phyloP scores from a whole-genome alignment of 1,139 yeast species.

The Geotrichum reessii region DNA sequence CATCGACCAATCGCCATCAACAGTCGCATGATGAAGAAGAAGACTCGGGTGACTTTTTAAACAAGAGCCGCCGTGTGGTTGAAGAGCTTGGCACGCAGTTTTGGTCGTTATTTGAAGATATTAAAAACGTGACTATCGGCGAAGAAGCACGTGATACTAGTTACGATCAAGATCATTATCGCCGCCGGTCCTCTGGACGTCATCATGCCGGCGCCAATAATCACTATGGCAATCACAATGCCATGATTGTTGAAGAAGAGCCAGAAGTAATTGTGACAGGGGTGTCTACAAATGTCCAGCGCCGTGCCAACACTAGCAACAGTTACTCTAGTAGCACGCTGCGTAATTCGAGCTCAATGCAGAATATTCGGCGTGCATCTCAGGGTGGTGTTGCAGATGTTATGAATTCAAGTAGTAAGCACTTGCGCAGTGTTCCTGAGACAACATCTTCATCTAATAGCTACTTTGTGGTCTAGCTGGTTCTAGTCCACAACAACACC shows the following conservation, averaged over 20 bases:
- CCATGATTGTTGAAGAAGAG: neutral
- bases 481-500: neutral
- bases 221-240: neutral
- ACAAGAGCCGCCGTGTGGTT: slow-evolving; percentile 34
- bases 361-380: neutral
- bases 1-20: neutral
- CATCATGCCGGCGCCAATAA: neutral
- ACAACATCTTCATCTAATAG: neutral
- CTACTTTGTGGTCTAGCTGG: neutral
- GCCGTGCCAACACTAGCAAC: neutral
- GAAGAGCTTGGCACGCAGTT: slow-evolving; percentile 35
- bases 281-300: neutral
- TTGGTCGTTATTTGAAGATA: slow-evolving; percentile 37
- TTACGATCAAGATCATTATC: neutral
- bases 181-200: neutral
- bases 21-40: neutral
- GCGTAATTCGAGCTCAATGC: neutral
- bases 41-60: slow-evolving; percentile 1
- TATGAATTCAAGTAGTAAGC: neutral
- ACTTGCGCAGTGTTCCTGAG: neutral
- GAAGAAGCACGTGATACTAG: slow-evolving; percentile 25
- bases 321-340: neutral
- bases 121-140: slow-evolving; percentile 33
- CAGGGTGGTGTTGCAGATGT: neutral
- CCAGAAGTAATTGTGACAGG: neutral